Evolutionary conservation across 495 filamentous ascomycete species (phyloP).

Genomic region (Polyplosphaeria fusca): DNA sequence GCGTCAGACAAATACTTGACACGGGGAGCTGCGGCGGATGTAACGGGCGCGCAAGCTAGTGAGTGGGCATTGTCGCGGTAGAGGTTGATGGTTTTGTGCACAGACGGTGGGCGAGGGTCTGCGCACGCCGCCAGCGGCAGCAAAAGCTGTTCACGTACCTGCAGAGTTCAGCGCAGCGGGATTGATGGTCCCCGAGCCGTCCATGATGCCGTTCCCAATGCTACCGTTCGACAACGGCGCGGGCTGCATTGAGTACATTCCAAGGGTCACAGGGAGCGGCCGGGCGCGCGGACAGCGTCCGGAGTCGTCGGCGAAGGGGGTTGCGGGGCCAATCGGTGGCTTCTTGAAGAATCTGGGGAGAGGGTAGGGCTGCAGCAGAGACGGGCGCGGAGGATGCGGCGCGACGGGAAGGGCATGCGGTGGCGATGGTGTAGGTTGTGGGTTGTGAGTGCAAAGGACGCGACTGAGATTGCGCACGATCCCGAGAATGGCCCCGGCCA

Average conservation of each 20-base stretch:
- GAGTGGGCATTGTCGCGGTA: constrained; percentile 25
- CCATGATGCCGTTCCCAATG: constrained; percentile 60
- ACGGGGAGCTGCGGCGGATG: constrained; percentile 30
- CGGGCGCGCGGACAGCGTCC: constrained; percentile 28
- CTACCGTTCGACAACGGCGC: constrained; percentile 36
- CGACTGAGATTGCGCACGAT: constrained; percentile 21
- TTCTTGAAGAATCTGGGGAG: background rate
- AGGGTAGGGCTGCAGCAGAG: constrained; percentile 4
- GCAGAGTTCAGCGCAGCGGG: constrained; percentile 67
- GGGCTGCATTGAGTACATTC: constrained; percentile 35
- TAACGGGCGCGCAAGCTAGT: constrained; percentile 29
- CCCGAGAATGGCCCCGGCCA: constrained; percentile 22
- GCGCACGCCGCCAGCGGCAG: background rate
- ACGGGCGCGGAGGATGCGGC: constrained; percentile 11
- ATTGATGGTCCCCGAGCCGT: constrained; percentile 77
- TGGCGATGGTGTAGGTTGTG: constrained; percentile 4
- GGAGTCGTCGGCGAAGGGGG: constrained; percentile 5
- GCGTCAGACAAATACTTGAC: constrained; percentile 18
- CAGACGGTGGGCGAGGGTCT: background rate
- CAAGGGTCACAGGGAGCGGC: constrained; percentile 28
- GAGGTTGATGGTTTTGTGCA: constrained; percentile 13
- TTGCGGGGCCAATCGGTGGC: constrained; percentile 11
- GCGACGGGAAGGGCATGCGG: constrained; percentile 26
- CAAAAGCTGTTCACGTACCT: constrained; percentile 46
- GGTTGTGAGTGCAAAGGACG: background rate